Evolutionary conservation across 2,329 filamentous ascomycete genomes (phyloP), one percentile per base, ranked within the genome.

Genomic region (Balansia obtecta): DNA sequence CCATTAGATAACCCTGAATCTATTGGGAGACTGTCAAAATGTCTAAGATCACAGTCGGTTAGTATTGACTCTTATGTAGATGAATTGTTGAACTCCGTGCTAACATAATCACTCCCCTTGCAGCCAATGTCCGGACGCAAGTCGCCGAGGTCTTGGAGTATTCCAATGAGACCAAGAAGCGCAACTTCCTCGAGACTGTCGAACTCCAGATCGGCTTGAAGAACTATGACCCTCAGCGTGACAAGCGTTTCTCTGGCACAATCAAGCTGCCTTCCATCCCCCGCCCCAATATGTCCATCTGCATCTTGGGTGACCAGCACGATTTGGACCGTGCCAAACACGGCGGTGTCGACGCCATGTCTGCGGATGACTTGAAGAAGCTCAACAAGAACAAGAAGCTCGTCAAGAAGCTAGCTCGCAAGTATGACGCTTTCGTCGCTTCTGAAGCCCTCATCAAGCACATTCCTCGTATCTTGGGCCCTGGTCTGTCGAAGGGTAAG

Each of bases 381-480:
- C 88, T 98, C 64, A 98, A 98, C 86, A 98, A 98, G 88, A 98
- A 98, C 88, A 97, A 98, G 88, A 98, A 98, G 86, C 85, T 97
- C 68, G 96, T 98, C 85, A 98, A 98, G 89, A 98, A 98, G 86
- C 87, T 98, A 62, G 93, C 93, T 59, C 89, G 90, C 84, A 98
- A 98, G 82, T 97, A 98, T 85, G 93, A 98, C 75, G 93, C 93
- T 65, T 98, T 98, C 79, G 76, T 98, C 71, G 86, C 93, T 71
- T 97, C 91, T 71, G 93, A 98, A 70, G 79, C 86, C 68, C 79
- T 98, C 69, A 96, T 98, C 85, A 96, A 95, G 86, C 90, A 96
- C 82, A 97, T 98, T 67, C 93, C 93, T 65, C 93, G 93, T 96
- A 89, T 98, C 73, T 78, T 98, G 71, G 93, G 93, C 73, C 93